Conservation (phyloP, 371 early-diverging fungal genomes). For the Apophysomyces sp. region DNA sequence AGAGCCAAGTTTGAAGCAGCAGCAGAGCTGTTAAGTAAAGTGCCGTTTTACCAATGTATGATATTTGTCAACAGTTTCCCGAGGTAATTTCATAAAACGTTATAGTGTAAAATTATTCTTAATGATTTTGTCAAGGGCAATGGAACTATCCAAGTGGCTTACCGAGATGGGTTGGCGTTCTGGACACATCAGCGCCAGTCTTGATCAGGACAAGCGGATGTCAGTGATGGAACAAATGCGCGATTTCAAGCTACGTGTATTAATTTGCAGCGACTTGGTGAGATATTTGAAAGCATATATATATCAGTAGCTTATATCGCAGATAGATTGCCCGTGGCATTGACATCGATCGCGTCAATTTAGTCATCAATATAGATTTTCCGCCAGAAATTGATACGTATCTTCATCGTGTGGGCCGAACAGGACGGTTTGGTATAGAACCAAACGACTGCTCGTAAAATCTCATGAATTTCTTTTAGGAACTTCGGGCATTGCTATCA, state of each 20-base stretch:
- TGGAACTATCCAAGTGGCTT: conserved; percentile 54
- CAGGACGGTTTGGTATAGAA: conserved; percentile 98
- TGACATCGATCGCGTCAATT: conserved; percentile 96
- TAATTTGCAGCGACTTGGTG: conserved; percentile 81
- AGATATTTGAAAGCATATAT: conserved; percentile 3
- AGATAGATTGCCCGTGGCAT: conserved; percentile 91
- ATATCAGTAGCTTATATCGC: not conserved
- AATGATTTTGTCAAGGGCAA: conserved; percentile 24
- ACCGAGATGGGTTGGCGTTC: conserved; percentile 61
- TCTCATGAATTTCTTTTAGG: conserved; percentile 21
- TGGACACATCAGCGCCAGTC: conserved; percentile 50
- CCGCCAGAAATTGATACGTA: conserved; percentile 93
- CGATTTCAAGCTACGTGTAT: conserved; percentile 64
- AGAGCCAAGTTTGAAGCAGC: conserved; percentile 53
- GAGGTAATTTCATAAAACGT: conserved; percentile 19
- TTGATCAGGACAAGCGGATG: conserved; percentile 61
- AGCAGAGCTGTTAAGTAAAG: conserved; percentile 45
- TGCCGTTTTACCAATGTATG: conserved; percentile 68
- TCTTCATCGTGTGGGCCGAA: conserved; percentile 99
- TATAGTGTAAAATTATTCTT: too few species aligned
- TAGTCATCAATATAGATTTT: conserved; percentile 98
- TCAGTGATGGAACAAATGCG: conserved; percentile 64
- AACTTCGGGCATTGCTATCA: conserved; percentile 50
- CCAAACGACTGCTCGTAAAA: too few species aligned
- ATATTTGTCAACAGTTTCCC: conserved; percentile 61